Evolutionary conservation across 2,329 filamentous ascomycete genomes (phyloP).

Genomic region (Colletotrichum liaoningense): DNA sequence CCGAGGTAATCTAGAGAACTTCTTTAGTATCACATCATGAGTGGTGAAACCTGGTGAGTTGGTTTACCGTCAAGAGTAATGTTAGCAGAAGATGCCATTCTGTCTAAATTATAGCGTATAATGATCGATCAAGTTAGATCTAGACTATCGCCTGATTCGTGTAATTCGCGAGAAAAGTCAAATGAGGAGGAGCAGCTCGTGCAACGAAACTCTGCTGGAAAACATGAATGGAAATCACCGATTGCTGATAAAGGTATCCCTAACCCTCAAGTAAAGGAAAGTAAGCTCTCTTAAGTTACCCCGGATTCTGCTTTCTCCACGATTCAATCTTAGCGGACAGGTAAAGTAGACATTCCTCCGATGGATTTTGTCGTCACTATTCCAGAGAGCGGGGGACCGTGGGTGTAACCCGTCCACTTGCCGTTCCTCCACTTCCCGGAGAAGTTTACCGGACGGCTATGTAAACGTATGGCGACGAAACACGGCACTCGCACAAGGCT

Average conservation of each 20-base stretch:
- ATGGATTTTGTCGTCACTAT: neutral
- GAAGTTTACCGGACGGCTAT: neutral
- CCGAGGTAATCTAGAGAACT: constrained; percentile 58
- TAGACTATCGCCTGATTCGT: neutral
- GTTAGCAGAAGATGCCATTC: constrained; percentile 28
- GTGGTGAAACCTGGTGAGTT: constrained; percentile 54
- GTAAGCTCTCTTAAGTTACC: neutral
- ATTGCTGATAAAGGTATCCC: neutral
- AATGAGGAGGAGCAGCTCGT: neutral
- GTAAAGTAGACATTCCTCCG: neutral
- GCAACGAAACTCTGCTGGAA: neutral
- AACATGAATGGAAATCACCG: neutral
- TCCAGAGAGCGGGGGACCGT: neutral
- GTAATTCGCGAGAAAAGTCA: neutral
- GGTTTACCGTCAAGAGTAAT: constrained; percentile 54
- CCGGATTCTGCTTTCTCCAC: neutral
- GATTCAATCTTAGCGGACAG: neutral
- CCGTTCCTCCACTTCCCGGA: neutral
- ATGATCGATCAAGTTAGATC: neutral
- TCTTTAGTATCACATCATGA: constrained; percentile 50
- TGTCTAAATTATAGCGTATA: neutral
- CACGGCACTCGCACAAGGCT: neutral
- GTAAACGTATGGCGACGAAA: neutral
- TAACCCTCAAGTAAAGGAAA: neutral
- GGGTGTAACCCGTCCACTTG: neutral